Conservation (phyloP, 768 basidiomycete species). For the Lentinula boryana region DNA sequence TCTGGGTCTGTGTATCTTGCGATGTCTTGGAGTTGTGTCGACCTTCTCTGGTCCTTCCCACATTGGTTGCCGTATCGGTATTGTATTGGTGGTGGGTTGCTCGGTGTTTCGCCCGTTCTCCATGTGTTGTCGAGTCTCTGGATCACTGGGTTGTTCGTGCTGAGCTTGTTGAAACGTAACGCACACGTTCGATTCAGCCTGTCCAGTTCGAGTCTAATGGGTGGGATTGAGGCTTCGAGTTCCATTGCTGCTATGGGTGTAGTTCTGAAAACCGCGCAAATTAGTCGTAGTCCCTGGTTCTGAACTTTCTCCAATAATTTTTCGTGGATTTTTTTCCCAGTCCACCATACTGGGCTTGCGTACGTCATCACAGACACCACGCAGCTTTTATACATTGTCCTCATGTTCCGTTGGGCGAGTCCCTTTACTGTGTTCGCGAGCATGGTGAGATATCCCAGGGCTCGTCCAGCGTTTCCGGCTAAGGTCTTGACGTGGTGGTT, state of each 20-base stretch:
- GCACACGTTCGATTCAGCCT: background rate
- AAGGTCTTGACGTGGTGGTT: conserved; percentile 21
- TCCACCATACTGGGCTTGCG: conserved; percentile 27
- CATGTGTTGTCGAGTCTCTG: conserved; percentile 6
- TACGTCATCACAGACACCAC: conserved; percentile 27
- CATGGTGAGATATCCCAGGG: conserved; percentile 14
- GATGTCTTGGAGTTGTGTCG: conserved; percentile 1
- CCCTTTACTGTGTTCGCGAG: conserved; percentile 28
- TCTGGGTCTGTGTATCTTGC: background rate
- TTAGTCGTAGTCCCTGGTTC: conserved; percentile 19
- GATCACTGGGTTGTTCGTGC: conserved; percentile 9
- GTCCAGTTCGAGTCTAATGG: conserved; percentile 8
- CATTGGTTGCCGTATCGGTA: background rate
- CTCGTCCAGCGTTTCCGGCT: conserved; percentile 17
- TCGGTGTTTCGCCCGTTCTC: conserved; percentile 1
- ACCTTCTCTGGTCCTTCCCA: background rate
- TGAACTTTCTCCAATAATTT: conserved; percentile 21
- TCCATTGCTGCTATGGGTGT: conserved; percentile 23
- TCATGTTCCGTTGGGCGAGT: conserved; percentile 20
- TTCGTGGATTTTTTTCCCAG: conserved; percentile 16
- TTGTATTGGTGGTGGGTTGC: conserved; percentile 7
- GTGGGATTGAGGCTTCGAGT: conserved; percentile 26
- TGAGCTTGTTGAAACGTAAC: background rate
- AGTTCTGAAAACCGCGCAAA: conserved; percentile 27
- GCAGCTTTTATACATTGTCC: conserved; percentile 21